phyloP scores from a whole-genome alignment of 129 eudicot species.

The Cynara cardunculus region DNA sequence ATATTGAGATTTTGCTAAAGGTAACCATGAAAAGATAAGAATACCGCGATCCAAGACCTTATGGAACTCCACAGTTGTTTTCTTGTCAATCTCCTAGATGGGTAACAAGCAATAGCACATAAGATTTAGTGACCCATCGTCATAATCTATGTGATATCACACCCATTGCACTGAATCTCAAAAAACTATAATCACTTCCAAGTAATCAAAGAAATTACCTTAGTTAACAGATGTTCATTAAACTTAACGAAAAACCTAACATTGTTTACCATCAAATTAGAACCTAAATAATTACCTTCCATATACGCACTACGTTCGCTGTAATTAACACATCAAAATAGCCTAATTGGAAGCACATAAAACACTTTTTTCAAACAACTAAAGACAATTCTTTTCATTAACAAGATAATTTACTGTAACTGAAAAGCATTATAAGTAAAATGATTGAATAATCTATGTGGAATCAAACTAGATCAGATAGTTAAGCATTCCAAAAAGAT shows the following conservation, averaged over 20 bases:
- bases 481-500: background rate
- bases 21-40: background rate
- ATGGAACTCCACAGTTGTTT: background rate
- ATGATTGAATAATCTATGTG: background rate
- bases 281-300: background rate
- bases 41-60: background rate
- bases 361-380: background rate
- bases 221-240: background rate
- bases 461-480: conserved; percentile 3
- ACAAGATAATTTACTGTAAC: background rate
- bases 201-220: conserved; percentile 9
- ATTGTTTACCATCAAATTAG: background rate
- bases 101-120: background rate
- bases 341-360: background rate
- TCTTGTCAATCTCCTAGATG: background rate
- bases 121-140: background rate
- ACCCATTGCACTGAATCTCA: background rate
- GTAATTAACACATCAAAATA: background rate
- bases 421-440: background rate
- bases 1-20: background rate
- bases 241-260: background rate
- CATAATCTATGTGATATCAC: conserved; percentile 2
- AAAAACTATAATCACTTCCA: conserved; percentile 3
- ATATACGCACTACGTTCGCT: background rate
- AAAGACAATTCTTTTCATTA: background rate